A percentile compares a stretch with the other conserved stretches of the same genome.
Conservation (phyloP, 192 early-diverging fungal species). For the Backusella luteola region DNA sequence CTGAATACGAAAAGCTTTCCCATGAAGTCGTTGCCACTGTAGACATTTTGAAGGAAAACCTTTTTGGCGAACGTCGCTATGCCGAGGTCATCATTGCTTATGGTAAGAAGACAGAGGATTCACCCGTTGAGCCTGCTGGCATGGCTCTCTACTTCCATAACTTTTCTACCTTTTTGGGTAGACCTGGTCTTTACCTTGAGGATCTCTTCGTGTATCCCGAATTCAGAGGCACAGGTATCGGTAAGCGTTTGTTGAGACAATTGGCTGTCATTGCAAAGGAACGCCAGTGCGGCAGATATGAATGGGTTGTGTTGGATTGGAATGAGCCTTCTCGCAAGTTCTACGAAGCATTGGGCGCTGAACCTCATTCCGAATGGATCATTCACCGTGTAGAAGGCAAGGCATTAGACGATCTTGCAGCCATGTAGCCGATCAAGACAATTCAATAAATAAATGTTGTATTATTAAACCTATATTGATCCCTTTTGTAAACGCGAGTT, state of each 20-base stretch:
- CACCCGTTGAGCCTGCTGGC: slow-evolving; percentile 55
- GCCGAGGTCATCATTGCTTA: slow-evolving; percentile 70
- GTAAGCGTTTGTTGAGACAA: slow-evolving; percentile 63
- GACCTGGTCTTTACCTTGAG: slow-evolving; percentile 83
- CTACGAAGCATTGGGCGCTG: slow-evolving; percentile 71
- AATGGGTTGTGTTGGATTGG: slow-evolving; percentile 87
- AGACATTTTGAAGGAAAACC: slow-evolving; percentile 53
- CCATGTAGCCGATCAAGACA: slow-evolving; percentile 24
- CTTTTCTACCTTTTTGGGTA: slow-evolving; percentile 72
- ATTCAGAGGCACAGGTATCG: slow-evolving; percentile 66
- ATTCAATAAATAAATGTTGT: neutral
- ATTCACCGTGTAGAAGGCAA: slow-evolving; percentile 66
- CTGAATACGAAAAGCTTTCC: slow-evolving; percentile 73
- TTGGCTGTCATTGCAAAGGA: slow-evolving; percentile 64
- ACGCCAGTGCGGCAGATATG: slow-evolving; percentile 71
- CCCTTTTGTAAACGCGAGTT: too few species aligned
- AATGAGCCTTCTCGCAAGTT: slow-evolving; percentile 80
- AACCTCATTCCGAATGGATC: slow-evolving; percentile 72
- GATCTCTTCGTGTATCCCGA: slow-evolving; percentile 73
- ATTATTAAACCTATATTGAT: neutral
- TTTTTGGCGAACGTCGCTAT: slow-evolving; percentile 64
- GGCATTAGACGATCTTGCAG: slow-evolving; percentile 52
- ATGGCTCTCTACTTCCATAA: slow-evolving; percentile 87
- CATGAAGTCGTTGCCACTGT: slow-evolving; percentile 73
- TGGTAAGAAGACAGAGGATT: slow-evolving; percentile 29